Evolutionary conservation across 176 grass and related monocot species (phyloP).

Genomic region (Cenchrus purpureus): DNA sequence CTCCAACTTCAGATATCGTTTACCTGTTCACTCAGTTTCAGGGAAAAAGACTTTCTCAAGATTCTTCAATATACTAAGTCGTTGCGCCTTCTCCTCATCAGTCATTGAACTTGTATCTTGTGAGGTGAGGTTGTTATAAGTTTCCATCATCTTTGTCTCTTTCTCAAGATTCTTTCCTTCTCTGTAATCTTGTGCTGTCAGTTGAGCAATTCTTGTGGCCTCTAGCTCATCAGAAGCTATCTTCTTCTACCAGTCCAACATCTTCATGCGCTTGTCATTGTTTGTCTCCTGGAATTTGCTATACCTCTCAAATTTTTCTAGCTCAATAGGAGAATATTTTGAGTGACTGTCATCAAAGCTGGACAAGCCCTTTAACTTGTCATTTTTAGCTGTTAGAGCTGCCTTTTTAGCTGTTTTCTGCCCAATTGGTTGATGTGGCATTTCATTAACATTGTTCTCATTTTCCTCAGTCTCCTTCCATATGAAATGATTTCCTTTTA

Average conservation of each 20-base stretch:
- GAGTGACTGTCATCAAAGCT: background rate
- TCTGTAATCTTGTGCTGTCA: too few species aligned
- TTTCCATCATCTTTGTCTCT: too few species aligned
- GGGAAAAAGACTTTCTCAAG: background rate
- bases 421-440: background rate
- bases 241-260: background rate
- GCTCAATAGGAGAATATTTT: background rate
- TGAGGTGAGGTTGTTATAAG: too few species aligned
- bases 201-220: too few species aligned
- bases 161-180: too few species aligned
- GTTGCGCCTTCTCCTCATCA: background rate
- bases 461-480: background rate
- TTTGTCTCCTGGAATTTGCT: background rate
- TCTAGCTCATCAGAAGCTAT: background rate
- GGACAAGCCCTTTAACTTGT: too few species aligned
- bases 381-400: background rate
- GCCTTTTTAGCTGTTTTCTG: background rate
- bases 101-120: background rate
- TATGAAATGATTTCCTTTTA: background rate
- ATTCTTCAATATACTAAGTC: background rate
- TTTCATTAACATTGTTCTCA: background rate
- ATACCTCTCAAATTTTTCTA: background rate
- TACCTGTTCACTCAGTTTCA: background rate
- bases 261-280: background rate
- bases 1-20: too few species aligned